A percentile compares a stretch with the other conserved stretches of the same genome.
These are phyloP conservation scores for Fusarium keratoplasticum DNA, from an alignment of 2,329 filamentous ascomycete species.

Conservation along the genomic window DNA sequence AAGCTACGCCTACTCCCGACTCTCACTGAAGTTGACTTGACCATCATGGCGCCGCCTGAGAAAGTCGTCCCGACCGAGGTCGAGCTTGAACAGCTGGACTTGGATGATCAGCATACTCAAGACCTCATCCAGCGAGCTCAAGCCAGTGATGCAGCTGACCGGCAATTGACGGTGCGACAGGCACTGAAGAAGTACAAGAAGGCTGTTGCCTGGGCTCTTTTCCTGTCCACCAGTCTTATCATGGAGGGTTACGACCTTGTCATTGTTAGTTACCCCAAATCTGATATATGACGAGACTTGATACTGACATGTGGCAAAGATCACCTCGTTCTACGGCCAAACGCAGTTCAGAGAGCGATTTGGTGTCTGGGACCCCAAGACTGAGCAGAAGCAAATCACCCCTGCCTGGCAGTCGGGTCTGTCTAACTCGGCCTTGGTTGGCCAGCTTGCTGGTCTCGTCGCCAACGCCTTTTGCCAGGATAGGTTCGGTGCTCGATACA, in stretches of 20 bases:
- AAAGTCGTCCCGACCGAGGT: constrained; percentile 25
- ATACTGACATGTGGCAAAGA: background rate
- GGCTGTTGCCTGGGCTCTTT: constrained; percentile 46
- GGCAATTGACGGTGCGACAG: constrained; percentile 38
- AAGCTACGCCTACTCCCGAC: background rate
- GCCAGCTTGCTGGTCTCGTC: constrained; percentile 57
- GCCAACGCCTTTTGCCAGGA: constrained; percentile 57
- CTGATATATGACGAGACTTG: background rate
- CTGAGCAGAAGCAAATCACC: constrained; percentile 52
- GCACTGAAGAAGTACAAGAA: constrained; percentile 45
- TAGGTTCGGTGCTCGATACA: constrained; percentile 43
- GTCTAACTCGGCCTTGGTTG: constrained; percentile 56
- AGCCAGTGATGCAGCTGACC: constrained; percentile 32
- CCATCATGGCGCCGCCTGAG: constrained; percentile 5
- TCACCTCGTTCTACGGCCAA: constrained; percentile 28
- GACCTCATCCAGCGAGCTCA: constrained; percentile 29
- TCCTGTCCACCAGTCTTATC: constrained; percentile 40
- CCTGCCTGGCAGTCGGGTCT: constrained; percentile 60
- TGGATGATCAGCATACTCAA: constrained; percentile 13
- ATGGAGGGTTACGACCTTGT: constrained; percentile 52
- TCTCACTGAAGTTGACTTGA: background rate
- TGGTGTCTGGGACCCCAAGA: constrained; percentile 1
- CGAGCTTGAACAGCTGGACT: constrained; percentile 26
- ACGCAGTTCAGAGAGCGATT: constrained; percentile 31
- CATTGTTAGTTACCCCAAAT: constrained; percentile 41